These are phyloP conservation scores for Zygosaccharomyces pseudobailii DNA, from an alignment of 1,139 yeast genomes.

Conservation along the genomic window DNA sequence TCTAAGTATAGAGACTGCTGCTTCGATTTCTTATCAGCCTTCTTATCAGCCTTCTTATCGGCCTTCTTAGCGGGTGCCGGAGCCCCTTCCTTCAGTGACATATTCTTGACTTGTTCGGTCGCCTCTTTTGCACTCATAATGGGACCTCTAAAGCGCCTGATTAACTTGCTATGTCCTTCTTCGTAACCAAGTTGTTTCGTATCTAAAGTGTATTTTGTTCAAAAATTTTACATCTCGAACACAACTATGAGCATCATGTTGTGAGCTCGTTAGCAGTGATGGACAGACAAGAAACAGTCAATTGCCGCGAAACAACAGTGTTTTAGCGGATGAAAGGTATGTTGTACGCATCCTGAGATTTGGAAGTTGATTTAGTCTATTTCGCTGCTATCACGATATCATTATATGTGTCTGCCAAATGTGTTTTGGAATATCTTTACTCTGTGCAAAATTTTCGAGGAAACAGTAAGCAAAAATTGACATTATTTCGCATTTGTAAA, in stretches of 20 bases:
- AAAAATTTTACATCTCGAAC: slow-evolving; percentile 4
- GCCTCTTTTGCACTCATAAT: slow-evolving; percentile 27
- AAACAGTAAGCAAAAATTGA: slow-evolving; percentile 1
- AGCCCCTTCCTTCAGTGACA: slow-evolving; percentile 38
- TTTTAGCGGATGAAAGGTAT: background rate
- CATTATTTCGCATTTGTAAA: background rate
- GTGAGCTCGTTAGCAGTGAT: slow-evolving; percentile 1
- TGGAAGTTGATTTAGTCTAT: background rate
- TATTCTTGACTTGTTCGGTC: slow-evolving; percentile 50
- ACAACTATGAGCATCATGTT: background rate
- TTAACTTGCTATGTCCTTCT: background rate
- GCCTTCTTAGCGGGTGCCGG: slow-evolving; percentile 14
- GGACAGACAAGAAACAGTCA: background rate
- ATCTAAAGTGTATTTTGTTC: background rate
- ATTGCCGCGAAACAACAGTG: background rate
- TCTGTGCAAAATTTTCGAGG: background rate
- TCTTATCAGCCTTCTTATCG: slow-evolving; percentile 12
- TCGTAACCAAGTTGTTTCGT: background rate
- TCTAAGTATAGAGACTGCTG: slow-evolving; percentile 48
- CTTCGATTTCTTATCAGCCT: slow-evolving; percentile 23
- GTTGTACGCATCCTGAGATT: background rate
- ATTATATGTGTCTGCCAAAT: background rate
- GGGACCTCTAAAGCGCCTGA: background rate
- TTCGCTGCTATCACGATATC: background rate
- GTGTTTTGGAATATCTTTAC: background rate